Evolutionary conservation across 2,329 filamentous ascomycete species (phyloP), one percentile per base, ranked within the genome.

Genomic region (Fusarium sp.): DNA sequence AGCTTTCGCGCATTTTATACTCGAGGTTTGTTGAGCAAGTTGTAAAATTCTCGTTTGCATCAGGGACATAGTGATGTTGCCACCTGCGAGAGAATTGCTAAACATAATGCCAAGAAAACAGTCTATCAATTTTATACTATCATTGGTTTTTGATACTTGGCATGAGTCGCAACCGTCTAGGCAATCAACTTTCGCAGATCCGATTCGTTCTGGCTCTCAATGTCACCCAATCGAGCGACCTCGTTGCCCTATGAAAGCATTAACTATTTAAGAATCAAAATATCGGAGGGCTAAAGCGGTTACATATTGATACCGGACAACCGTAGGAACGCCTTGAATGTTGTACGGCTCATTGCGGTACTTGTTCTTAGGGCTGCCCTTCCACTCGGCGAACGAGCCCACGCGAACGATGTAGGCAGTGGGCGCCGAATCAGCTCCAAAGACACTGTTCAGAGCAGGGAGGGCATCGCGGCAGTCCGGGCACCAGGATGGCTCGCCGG

Each of bases 401-500:
- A 78, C 79, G n/a, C 74, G 78, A 6, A 80, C 76, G 2, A 80
- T 63, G 31, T 79, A 67, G 0, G 79, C 79, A 0, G 68, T 75
- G 2, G 79, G 79, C 2, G 77, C 75, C 6, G 77, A 75, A 2
- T 71, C 69, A 3, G 61, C 42, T 0, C 74, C 77, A 40, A 80
- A 80, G 5, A 80, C 79, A 1, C 40, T 70, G 0, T 75, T 66
- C 2, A 80, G 45, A 5, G 76, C 77, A 5, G 79, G 77, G 6
- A 80, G 38, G 0, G 79, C 79, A 54, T 79, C 68, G 11, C 73
- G 71, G 18, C 77, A 80, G 57, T 80, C 79, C 0, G 79, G 79
- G 25, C 79, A 80, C 79, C 79, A 80, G 0, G 79, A 79, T 6
- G 79, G 79, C 22, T 80, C 73, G 13, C 79, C 79, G 0, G 79